Percentiles rank a stretch among this genome's conserved stretches.
phyloP scores from a whole-genome alignment of 257 asterid species.

The Pogostemon cablin region DNA sequence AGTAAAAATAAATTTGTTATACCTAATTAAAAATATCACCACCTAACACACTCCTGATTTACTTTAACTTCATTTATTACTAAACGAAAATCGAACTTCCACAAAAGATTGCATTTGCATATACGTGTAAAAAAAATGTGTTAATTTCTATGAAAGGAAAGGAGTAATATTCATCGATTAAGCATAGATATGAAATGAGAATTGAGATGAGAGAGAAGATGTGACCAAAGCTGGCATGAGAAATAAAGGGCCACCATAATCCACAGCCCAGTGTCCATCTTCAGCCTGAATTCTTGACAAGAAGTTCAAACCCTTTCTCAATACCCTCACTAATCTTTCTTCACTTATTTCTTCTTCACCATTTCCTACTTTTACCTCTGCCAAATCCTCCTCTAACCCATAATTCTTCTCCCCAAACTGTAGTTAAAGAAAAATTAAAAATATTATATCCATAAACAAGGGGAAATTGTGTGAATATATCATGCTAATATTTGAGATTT shows the following conservation, averaged over 20 bases:
- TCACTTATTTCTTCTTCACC: constrained; percentile 48
- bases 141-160: too few species aligned
- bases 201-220: background rate
- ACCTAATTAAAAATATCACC: too few species aligned
- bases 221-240: constrained; percentile 69
- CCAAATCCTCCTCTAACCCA: constrained; percentile 18
- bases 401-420: constrained; percentile 54
- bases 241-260: constrained; percentile 79
- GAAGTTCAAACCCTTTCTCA: constrained; percentile 51
- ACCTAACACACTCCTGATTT: too few species aligned
- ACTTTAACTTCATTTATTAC: too few species aligned
- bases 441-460: background rate
- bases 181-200: too few species aligned
- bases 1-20: too few species aligned
- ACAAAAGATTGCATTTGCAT: too few species aligned
- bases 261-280: constrained; percentile 87
- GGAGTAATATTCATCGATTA: too few species aligned
- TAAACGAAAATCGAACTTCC: too few species aligned
- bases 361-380: constrained; percentile 31
- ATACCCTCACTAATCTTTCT: constrained; percentile 46
- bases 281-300: constrained; percentile 65
- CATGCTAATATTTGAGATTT: too few species aligned
- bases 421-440: background rate
- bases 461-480: background rate
- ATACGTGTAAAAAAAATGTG: too few species aligned